Evolutionary conservation across 2,329 filamentous ascomycete genomes (phyloP).

Genomic region (Fusarium nelsonii): DNA sequence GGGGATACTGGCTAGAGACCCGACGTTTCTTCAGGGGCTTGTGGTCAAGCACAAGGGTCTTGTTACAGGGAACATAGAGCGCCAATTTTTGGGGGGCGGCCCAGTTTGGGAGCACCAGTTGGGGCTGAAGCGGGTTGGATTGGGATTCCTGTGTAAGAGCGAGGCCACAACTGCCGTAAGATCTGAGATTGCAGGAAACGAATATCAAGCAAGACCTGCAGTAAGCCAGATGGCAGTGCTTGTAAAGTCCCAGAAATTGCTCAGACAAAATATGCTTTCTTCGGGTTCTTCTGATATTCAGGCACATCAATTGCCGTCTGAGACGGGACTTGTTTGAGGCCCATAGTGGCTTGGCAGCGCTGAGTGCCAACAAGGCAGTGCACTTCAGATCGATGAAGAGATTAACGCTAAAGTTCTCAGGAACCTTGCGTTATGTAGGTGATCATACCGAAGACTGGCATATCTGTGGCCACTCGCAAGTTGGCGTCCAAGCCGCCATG

Average conservation of each 20-base stretch:
- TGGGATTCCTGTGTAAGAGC: conserved; percentile 19
- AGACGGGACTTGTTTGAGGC: conserved; percentile 29
- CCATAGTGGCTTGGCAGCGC: conserved; percentile 35
- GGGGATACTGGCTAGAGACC: conserved; percentile 29
- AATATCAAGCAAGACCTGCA: background rate
- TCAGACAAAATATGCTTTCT: background rate
- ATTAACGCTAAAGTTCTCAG: conserved; percentile 22
- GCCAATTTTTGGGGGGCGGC: conserved; percentile 6
- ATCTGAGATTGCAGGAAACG: conserved; percentile 6
- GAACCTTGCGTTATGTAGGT: conserved; percentile 31
- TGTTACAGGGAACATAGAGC: conserved; percentile 19
- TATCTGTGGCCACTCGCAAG: conserved; percentile 4
- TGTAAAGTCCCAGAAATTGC: background rate
- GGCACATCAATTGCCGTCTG: conserved; percentile 23
- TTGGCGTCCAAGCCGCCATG: background rate
- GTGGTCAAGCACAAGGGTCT: conserved; percentile 34
- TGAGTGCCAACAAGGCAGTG: conserved; percentile 28
- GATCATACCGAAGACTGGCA: conserved; percentile 19
- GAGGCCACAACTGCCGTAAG: conserved; percentile 12
- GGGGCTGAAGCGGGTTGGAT: conserved; percentile 3
- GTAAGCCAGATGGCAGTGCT: conserved; percentile 12
- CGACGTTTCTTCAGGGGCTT: conserved; percentile 35
- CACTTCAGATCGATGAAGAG: conserved; percentile 14
- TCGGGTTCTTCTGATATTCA: conserved; percentile 16
- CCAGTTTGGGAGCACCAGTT: conserved; percentile 3